Evolutionary conservation across 2,329 filamentous ascomycete genomes (phyloP), one percentile per base, ranked within the genome.

Genomic region (Bipolaris sorokiniana): DNA sequence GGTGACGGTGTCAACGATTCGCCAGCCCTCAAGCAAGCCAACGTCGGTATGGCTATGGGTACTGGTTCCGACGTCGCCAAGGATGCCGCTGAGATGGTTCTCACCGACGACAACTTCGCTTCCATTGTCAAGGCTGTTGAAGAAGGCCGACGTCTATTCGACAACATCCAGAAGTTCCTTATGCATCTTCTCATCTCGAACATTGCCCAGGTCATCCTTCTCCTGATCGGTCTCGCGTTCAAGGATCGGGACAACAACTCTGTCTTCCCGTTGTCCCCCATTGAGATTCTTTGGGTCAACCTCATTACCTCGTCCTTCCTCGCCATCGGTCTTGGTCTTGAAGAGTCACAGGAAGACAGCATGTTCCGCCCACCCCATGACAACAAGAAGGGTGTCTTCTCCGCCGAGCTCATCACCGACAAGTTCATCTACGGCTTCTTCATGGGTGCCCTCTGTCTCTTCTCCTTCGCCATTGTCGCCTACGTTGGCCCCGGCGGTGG

Each of bases 251-350:
- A 77, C 52, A 74, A 75, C 48, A 72, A 78, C 52, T 81, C 79
- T 10, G 74, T 78, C 46, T 81, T 81, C 58, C 79, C 79, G 0
- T 71, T 81, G 5, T 79, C 78, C 0, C 79, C 79, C 2, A 75
- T 81, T 16, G 78, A 81, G 58, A 81, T 81, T 49, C 75, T 81
- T 20, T 81, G 79, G 76, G 78, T 79, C 59, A 81, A 80, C 59
- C 72, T 81, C 48, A 78, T 81, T 55, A 79, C 78, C 1, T 80
- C 78, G 1, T 80, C 78, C 36, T 80, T 81, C 73, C 73, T 80
- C 40, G 79, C 78, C 50, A 79, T 81, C 36, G 79, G 79, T 33
- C 76, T 81, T 1, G 79, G 79, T 34, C 72, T 81, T 38, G 79
- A 81, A 64, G 77, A 80, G 57, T 76, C 77, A 4, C 78, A 79